phyloP scores from a whole-genome alignment of 139 green algal genomes.

The Chlorokybus atmophyticus region DNA sequence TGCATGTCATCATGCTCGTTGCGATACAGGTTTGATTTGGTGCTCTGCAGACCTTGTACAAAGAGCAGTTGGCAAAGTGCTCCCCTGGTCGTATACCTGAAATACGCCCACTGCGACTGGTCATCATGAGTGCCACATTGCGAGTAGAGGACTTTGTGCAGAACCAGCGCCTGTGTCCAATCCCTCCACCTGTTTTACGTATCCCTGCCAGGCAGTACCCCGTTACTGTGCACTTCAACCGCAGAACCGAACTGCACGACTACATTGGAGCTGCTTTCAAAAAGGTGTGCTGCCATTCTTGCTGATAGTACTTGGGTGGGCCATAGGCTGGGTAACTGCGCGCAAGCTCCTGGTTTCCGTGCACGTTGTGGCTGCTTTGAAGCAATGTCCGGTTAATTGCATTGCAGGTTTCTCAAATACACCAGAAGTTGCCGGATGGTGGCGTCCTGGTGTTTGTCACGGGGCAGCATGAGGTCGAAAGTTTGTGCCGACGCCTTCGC shows the following conservation, averaged over 20 bases:
- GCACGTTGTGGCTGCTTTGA: too few relatives aligned
- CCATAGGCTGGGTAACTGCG: too few relatives aligned
- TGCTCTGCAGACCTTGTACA: too few relatives aligned
- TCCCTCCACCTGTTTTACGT: slow-evolving; percentile 54
- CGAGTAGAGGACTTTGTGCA: slow-evolving; percentile 62
- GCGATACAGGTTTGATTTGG: too few relatives aligned
- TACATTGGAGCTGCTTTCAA: slow-evolving; percentile 53
- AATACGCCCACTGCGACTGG: slow-evolving; percentile 75
- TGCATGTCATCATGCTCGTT: too few relatives aligned
- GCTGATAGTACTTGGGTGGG: too few relatives aligned
- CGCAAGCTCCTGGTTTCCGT: background rate
- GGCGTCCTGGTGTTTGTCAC: slow-evolving; percentile 92
- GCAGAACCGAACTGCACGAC: slow-evolving; percentile 70
- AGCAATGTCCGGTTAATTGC: too few relatives aligned
- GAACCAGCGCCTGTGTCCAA: slow-evolving; percentile 59
- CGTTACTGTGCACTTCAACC: slow-evolving; percentile 80
- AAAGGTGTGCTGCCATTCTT: slow-evolving; percentile 41
- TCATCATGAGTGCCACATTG: slow-evolving; percentile 95
- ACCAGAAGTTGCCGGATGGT: slow-evolving; percentile 68
- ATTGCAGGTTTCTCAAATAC: slow-evolving; percentile 41
- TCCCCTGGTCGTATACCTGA: too few relatives aligned
- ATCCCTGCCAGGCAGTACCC: slow-evolving; percentile 73
- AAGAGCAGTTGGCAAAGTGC: too few relatives aligned
- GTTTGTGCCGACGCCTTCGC: slow-evolving; percentile 48
- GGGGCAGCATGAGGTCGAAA: slow-evolving; percentile 75